Conservation (phyloP, 768 basidiomycete species). For the Epithele typhae region DNA sequence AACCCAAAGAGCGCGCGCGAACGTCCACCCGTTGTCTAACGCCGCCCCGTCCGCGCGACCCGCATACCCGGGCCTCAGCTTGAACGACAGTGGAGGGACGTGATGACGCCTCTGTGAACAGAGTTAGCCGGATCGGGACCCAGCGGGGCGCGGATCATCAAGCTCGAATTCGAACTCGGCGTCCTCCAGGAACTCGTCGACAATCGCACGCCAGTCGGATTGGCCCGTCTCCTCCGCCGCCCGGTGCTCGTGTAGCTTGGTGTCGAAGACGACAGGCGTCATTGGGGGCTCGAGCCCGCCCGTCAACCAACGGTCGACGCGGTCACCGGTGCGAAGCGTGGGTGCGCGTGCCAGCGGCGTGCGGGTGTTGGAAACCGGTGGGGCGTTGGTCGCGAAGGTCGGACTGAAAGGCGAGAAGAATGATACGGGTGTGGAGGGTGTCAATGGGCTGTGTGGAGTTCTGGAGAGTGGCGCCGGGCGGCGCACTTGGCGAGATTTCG, state of each 20-base stretch:
- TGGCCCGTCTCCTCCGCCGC: constrained; percentile 9
- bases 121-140: too few relatives aligned
- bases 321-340: constrained; percentile 4
- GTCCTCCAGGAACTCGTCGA: constrained; percentile 12
- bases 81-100: neutral
- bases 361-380: neutral
- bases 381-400: constrained; percentile 5
- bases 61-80: neutral
- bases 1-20: too few relatives aligned
- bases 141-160: too few relatives aligned
- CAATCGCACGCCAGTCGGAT: constrained; percentile 14
- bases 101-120: too few relatives aligned
- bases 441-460: neutral
- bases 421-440: neutral
- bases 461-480: constrained; percentile 8
- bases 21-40: too few relatives aligned
- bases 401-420: constrained; percentile 6
- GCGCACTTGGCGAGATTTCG: too few relatives aligned
- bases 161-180: constrained; percentile 4
- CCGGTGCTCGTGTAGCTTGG: constrained; percentile 10
- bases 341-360: too few relatives aligned
- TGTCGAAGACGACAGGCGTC: constrained; percentile 11
- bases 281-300: constrained; percentile 8
- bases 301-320: constrained; percentile 14
- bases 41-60: neutral